Evolutionary conservation across 352 stramenopile genomes (phyloP).

Genomic region (Pythium brachiatum): DNA sequence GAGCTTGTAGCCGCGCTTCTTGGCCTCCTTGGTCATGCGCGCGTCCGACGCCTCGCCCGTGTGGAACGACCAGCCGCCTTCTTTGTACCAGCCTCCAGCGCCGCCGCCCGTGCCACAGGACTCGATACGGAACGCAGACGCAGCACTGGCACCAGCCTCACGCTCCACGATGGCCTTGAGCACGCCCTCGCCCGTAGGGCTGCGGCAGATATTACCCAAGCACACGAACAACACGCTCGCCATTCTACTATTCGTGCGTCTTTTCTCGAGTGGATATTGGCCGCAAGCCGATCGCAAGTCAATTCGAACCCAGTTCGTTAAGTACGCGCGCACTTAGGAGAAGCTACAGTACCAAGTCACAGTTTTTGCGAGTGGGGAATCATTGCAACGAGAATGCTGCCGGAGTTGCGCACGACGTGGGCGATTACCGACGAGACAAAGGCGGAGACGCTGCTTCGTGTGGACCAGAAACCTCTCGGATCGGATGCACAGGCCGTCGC

Average conservation of each 20-base stretch:
- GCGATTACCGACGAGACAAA: not conserved
- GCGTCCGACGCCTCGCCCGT: constrained; percentile 78
- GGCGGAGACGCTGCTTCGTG: not conserved
- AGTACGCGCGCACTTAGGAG: constrained; percentile 22
- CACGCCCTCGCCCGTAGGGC: constrained; percentile 74
- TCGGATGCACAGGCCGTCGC: constrained; percentile 9
- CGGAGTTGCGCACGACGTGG: constrained; percentile 6
- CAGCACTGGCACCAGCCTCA: constrained; percentile 23
- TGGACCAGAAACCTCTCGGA: constrained; percentile 12
- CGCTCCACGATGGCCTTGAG: constrained; percentile 77
- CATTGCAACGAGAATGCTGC: not conserved
- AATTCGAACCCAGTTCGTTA: constrained; percentile 1
- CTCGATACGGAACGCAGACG: constrained; percentile 56
- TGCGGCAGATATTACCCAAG: constrained; percentile 90
- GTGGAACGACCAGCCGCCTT: constrained; percentile 83
- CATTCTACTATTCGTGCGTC: constrained; percentile 24
- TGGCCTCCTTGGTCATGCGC: constrained; percentile 83
- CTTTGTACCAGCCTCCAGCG: constrained; percentile 75
- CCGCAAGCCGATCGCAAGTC: not conserved
- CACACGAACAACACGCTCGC: constrained; percentile 87
- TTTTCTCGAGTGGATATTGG: not conserved
- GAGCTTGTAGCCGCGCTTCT: constrained; percentile 81
- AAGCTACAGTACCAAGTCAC: not conserved
- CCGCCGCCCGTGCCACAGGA: constrained; percentile 87
- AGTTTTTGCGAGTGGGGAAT: too few species aligned